Conservation (phyloP, 148 eudicot genomes). For the Cornus kousa region DNA sequence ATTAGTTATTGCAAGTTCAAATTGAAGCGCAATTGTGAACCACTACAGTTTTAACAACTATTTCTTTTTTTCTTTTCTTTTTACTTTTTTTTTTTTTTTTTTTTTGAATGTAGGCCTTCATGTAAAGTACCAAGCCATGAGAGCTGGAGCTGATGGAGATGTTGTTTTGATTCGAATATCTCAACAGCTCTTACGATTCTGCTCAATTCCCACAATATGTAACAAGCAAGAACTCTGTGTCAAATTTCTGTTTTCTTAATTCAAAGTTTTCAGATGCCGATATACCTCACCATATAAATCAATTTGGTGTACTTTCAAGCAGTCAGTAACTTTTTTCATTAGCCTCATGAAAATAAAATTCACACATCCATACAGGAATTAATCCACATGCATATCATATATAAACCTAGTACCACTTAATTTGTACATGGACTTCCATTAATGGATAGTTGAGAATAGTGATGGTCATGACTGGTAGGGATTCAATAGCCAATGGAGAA, state of each 20-base stretch:
- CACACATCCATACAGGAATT: too few species aligned
- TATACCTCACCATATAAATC: background rate
- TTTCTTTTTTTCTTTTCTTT: background rate
- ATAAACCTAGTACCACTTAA: too few species aligned
- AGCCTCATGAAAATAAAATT: too few species aligned
- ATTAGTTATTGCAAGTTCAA: background rate
- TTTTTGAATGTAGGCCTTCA: conserved; percentile 51
- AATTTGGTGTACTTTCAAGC: too few species aligned
- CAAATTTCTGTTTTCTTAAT: background rate
- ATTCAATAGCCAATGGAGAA: too few species aligned
- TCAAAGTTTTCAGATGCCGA: background rate
- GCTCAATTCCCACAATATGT: background rate
- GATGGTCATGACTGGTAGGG: too few species aligned
- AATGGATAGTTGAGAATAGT: too few species aligned
- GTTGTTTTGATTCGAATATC: conserved; percentile 75
- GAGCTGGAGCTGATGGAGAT: conserved; percentile 63
- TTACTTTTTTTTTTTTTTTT: too few species aligned
- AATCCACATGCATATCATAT: too few species aligned
- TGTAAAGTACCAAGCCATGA: conserved; percentile 77
- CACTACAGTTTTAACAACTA: background rate
- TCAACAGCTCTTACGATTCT: conserved; percentile 69
- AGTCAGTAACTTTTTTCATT: too few species aligned
- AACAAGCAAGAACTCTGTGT: background rate
- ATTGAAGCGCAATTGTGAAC: background rate
- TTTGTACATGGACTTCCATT: too few species aligned